Percentiles rank a stretch among this genome's conserved stretches.
phyloP scores from a whole-genome alignment of 2,329 filamentous ascomycete species.

The Aspergillus piperis region DNA sequence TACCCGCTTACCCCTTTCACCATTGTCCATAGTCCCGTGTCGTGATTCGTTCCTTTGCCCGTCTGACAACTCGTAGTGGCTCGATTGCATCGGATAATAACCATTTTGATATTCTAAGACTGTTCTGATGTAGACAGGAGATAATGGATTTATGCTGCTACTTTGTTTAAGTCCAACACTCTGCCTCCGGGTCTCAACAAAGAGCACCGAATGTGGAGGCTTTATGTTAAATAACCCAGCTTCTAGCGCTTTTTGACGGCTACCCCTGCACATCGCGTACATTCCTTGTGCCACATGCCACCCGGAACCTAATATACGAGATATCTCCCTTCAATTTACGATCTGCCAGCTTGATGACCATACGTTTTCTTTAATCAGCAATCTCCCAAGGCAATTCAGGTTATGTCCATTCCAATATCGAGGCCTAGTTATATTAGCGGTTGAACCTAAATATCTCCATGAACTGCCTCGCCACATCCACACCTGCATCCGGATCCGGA shows the following conservation, averaged over 20 bases:
- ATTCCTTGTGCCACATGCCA: not conserved
- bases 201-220: not conserved
- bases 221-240: not conserved
- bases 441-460: conserved; percentile 49
- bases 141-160: not conserved
- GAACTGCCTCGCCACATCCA: conserved; percentile 47
- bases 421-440: conserved; percentile 27
- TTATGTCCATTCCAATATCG: not conserved
- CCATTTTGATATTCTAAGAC: not conserved
- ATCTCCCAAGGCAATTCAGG: not conserved
- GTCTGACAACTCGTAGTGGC: conserved; percentile 16
- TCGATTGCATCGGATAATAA: conserved; percentile 6
- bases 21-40: conserved; percentile 1
- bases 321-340: not conserved
- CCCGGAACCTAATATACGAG: not conserved
- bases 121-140: not conserved
- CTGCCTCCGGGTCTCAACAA: not conserved
- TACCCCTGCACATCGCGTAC: not conserved
- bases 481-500: conserved; percentile 37
- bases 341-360: not conserved
- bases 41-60: conserved; percentile 9
- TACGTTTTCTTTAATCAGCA: not conserved
- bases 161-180: not conserved
- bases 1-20: not conserved
- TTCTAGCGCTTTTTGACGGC: not conserved